Evolutionary conservation across 2,329 filamentous ascomycete genomes (phyloP).

Genomic region (Fusarium chaquense): DNA sequence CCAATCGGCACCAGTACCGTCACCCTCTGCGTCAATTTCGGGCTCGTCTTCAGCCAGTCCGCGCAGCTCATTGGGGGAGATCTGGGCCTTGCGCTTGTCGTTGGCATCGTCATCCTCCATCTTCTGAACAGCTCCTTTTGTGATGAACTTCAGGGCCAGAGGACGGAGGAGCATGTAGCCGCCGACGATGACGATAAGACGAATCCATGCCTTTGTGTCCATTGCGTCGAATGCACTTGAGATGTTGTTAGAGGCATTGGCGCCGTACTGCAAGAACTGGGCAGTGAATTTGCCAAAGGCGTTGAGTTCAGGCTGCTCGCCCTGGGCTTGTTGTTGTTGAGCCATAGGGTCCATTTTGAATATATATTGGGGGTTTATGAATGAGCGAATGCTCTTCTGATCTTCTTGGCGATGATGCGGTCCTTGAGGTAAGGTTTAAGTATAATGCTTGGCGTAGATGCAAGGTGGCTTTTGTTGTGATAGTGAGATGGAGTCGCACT

Average conservation of each 20-base stretch:
- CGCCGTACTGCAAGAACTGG: slow-evolving; percentile 53
- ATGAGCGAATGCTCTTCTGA: not conserved
- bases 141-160: slow-evolving; percentile 76
- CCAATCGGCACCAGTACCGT: slow-evolving; percentile 69
- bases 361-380: not conserved
- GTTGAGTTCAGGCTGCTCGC: slow-evolving; percentile 50
- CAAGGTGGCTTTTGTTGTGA: slow-evolving; percentile 1
- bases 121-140: slow-evolving; percentile 71
- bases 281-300: slow-evolving; percentile 50
- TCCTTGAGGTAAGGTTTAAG: not conserved
- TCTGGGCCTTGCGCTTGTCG: slow-evolving; percentile 66
- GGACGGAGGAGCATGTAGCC: slow-evolving; percentile 80
- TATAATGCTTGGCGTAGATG: not conserved
- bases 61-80: slow-evolving; percentile 74
- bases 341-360: slow-evolving; percentile 43
- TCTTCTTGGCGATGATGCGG: not conserved
- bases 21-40: slow-evolving; percentile 60
- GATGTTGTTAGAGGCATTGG: slow-evolving; percentile 62
- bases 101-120: slow-evolving; percentile 69
- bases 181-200: slow-evolving; percentile 77
- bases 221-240: slow-evolving; percentile 62
- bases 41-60: slow-evolving; percentile 67
- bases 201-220: slow-evolving; percentile 69
- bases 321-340: slow-evolving; percentile 46
- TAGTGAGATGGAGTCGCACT: not conserved